Percentiles rank a stretch among this genome's conserved stretches.
phyloP scores from a whole-genome alignment of 2,329 filamentous ascomycete species.

The Kalmusia sp. region DNA sequence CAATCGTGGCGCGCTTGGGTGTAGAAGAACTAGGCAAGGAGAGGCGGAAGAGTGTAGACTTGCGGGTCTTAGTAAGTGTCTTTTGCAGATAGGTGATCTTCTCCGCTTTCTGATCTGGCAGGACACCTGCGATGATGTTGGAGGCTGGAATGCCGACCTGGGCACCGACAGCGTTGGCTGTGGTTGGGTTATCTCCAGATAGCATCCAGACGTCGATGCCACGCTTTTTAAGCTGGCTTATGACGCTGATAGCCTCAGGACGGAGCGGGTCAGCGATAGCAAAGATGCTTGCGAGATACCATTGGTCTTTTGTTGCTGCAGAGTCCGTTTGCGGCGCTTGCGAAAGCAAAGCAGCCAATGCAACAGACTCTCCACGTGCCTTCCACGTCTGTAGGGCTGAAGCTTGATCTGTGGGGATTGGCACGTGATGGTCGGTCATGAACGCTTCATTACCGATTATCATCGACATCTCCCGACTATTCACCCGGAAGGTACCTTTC shows the following conservation, averaged over 20 bases:
- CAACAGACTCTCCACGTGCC: slow-evolving; percentile 50
- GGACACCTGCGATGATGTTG: slow-evolving; percentile 85
- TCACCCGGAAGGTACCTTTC: slow-evolving; percentile 60
- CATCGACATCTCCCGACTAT: slow-evolving; percentile 47
- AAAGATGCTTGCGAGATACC: slow-evolving; percentile 68
- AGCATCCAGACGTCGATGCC: slow-evolving; percentile 88
- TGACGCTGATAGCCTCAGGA: slow-evolving; percentile 70
- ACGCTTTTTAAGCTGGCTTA: slow-evolving; percentile 68
- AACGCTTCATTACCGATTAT: slow-evolving; percentile 77
- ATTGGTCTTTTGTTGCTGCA: slow-evolving; percentile 31
- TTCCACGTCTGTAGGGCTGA: slow-evolving; percentile 49
- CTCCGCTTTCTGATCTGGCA: slow-evolving; percentile 82
- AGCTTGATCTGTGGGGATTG: slow-evolving; percentile 27
- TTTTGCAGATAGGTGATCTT: slow-evolving; percentile 64
- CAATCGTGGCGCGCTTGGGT: slow-evolving; percentile 64
- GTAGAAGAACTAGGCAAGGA: slow-evolving; percentile 17
- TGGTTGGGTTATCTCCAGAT: slow-evolving; percentile 88
- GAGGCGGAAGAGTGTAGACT: slow-evolving; percentile 24
- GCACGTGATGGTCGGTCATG: slow-evolving; percentile 56
- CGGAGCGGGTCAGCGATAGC: slow-evolving; percentile 84
- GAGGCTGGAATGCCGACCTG: slow-evolving; percentile 74
- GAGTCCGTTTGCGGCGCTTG: background rate
- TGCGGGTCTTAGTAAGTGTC: slow-evolving; percentile 33
- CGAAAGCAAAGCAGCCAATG: slow-evolving; percentile 42
- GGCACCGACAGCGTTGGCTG: slow-evolving; percentile 78